A percentile compares a stretch with the other conserved stretches of the same genome.
phyloP scores from a whole-genome alignment of 495 filamentous ascomycete species.

The Thozetella sp. region DNA sequence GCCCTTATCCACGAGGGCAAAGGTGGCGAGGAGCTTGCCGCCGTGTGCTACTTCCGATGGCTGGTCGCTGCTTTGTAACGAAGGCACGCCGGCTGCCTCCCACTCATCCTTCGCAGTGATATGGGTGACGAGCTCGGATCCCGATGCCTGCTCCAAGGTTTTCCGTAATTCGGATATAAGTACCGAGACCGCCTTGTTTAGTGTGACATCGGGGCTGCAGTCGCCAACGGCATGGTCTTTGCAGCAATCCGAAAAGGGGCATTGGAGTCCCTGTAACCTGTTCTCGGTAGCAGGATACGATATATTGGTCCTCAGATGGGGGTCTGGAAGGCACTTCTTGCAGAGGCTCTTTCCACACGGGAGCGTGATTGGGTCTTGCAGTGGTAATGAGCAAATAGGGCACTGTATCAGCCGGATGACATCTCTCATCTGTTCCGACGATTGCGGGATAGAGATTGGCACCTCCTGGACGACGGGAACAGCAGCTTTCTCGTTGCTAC shows the following conservation, averaged over 20 bases:
- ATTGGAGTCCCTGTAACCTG: slow-evolving; percentile 68
- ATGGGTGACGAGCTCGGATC: slow-evolving; percentile 24
- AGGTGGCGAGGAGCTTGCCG: slow-evolving; percentile 64
- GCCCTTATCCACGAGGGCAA: slow-evolving; percentile 52
- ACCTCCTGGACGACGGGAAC: not conserved
- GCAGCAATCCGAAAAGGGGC: slow-evolving; percentile 67
- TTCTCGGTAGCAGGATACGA: slow-evolving; percentile 70
- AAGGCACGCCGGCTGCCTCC: slow-evolving; percentile 39
- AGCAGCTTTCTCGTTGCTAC: not conserved
- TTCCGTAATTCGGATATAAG: slow-evolving; percentile 48
- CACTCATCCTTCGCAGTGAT: slow-evolving; percentile 42
- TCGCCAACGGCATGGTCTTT: slow-evolving; percentile 76
- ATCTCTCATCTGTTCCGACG: slow-evolving; percentile 9
- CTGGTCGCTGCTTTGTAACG: slow-evolving; percentile 29
- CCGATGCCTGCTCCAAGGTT: slow-evolving; percentile 25
- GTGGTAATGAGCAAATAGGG: slow-evolving; percentile 65
- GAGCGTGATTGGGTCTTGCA: slow-evolving; percentile 70
- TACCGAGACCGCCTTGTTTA: slow-evolving; percentile 63
- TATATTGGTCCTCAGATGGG: slow-evolving; percentile 63
- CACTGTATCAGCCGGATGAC: slow-evolving; percentile 11
- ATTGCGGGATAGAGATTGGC: not conserved
- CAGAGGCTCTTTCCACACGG: slow-evolving; percentile 86
- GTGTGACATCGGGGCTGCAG: slow-evolving; percentile 73
- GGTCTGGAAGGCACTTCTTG: slow-evolving; percentile 69
- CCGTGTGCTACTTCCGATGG: slow-evolving; percentile 39